Conservation (phyloP, 2,329 filamentous ascomycete species). For the Penicillium corylophilum region DNA sequence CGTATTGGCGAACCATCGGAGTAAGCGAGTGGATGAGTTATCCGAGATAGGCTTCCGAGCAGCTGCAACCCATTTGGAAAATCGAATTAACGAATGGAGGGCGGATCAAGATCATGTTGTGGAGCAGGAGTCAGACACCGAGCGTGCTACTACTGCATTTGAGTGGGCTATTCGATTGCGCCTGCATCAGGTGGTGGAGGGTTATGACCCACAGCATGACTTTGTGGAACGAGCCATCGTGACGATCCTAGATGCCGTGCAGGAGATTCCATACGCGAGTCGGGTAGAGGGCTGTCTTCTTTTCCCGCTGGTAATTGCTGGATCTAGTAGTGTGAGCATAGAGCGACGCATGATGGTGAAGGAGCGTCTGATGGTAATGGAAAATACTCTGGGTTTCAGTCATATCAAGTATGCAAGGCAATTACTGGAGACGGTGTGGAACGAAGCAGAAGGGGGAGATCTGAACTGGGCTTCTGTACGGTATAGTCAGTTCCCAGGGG, state of each 20-base stretch:
- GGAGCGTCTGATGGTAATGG: slow-evolving; percentile 46
- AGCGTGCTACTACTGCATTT: slow-evolving; percentile 41
- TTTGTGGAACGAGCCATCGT: slow-evolving; percentile 35
- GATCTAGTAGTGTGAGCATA: slow-evolving; percentile 39
- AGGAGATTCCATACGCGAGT: slow-evolving; percentile 45
- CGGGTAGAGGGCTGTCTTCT: slow-evolving; percentile 43
- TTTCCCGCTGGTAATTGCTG: slow-evolving; percentile 46
- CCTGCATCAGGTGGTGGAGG: slow-evolving; percentile 46
- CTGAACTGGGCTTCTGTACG: slow-evolving; percentile 33
- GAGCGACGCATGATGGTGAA: slow-evolving; percentile 40
- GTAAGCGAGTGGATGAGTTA: slow-evolving; percentile 27
- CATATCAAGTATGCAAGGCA: slow-evolving; percentile 45
- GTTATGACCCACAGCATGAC: slow-evolving; percentile 39
- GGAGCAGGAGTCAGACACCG: slow-evolving; percentile 21
- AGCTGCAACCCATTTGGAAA: slow-evolving; percentile 33
- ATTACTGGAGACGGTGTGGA: slow-evolving; percentile 45
- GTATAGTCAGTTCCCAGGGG: slow-evolving; percentile 28
- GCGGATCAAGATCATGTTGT: slow-evolving; percentile 27
- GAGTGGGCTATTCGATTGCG: slow-evolving; percentile 45
- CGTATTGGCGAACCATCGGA: slow-evolving; percentile 29
- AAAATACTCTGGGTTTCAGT: slow-evolving; percentile 45
- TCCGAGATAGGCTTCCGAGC: slow-evolving; percentile 33
- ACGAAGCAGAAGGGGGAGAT: slow-evolving; percentile 11
- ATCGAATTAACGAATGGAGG: slow-evolving; percentile 42
- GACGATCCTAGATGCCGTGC: slow-evolving; percentile 38